Base-by-base conservation (phyloP, 2,329 filamentous ascomycete genomes). In the Stagonosporopsis chrysanthemi region DNA sequence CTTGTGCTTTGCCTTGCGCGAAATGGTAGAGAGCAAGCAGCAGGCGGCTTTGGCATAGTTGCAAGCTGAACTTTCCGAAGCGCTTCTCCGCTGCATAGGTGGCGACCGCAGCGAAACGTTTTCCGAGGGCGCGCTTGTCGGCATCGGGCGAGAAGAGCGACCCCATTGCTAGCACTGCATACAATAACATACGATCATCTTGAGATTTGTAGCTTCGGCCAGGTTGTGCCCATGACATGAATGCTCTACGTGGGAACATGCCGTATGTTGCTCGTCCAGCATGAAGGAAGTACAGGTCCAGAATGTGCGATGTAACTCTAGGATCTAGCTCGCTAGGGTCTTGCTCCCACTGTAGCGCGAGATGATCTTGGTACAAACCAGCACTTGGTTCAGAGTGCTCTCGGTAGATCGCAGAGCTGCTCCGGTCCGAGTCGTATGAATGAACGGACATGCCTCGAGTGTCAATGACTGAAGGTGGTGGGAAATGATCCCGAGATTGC, bases 41-140 rank as follows among this genome's bases (percentile, higher is more conserved):
- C n/a, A 91, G 77, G 51, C 87, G 83, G 43, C 83, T 84, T 70
- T 91, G 89, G 12, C 88, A 85, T 41, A 91, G 77, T 63, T 90
- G 86, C 45, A 92, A 74, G 53, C 79, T 84, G 56, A 86, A 82
- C 7, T 70, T 78, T 19, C 84, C 81, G 57, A 82, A 79, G 29
- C 79, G 79, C 49, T 79, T 78, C 39, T 83, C 79, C 40, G 82
- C 79, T 2, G 86, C 87, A 66, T 85, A 85, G 44, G 83, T 79
- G 4, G 87, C 86, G 46, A 88, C 83, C 35, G 79, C 75, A 9
- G 80, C 79, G 65, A 83, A 87, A 19, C 77, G 73, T 56, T 77
- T 78, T 17, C 83, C 79, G 5, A 81, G 74, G 19, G 67, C 68
- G 26, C 78, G 73, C 56, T 79, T 76, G 24, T 83, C 81, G 1